These are phyloP conservation scores for Plantago elongata DNA, from an alignment of 257 asterid genomes.

Conservation along the genomic window DNA sequence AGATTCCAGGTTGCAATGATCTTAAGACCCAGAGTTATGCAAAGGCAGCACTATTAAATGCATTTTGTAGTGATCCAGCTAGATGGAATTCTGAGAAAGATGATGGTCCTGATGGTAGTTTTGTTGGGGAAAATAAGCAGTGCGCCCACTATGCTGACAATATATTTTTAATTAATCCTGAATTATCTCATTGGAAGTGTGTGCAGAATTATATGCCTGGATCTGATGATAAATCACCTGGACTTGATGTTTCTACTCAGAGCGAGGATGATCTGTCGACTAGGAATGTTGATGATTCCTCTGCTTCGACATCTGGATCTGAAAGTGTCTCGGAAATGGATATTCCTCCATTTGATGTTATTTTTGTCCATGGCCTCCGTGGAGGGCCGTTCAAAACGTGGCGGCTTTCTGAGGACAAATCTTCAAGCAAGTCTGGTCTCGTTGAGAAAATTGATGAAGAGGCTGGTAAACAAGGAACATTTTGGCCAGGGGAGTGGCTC, in stretches of 20 bases:
- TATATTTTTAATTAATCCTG: slow-evolving; percentile 83
- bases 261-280: slow-evolving; percentile 27
- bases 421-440: slow-evolving; percentile 96
- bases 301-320: slow-evolving; percentile 52
- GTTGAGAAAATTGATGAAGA: slow-evolving; percentile 99
- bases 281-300: slow-evolving; percentile 32
- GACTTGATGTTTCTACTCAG: slow-evolving; percentile 37
- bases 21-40: slow-evolving; percentile 90
- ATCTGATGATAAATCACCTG: slow-evolving; percentile 30
- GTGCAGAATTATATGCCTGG: slow-evolving; percentile 27
- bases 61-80: slow-evolving; percentile 49
- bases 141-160: slow-evolving; percentile 76
- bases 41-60: slow-evolving; percentile 81
- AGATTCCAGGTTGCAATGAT: slow-evolving; percentile 82
- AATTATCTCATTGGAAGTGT: slow-evolving; percentile 87
- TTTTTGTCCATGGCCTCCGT: slow-evolving; percentile 94
- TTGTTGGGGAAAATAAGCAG: slow-evolving; percentile 22
- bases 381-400: slow-evolving; percentile 99
- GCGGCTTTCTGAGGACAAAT: slow-evolving; percentile 96
- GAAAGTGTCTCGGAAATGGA: slow-evolving; percentile 42
- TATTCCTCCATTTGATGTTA: slow-evolving; percentile 71
- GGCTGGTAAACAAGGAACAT: slow-evolving; percentile 94
- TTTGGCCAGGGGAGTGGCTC: slow-evolving; percentile 99
- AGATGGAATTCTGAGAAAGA: slow-evolving; percentile 34
- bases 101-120: slow-evolving; percentile 32